Base-by-base conservation (phyloP, 371 early-diverging fungal genomes). In the Dichotomocladium elegans region DNA sequence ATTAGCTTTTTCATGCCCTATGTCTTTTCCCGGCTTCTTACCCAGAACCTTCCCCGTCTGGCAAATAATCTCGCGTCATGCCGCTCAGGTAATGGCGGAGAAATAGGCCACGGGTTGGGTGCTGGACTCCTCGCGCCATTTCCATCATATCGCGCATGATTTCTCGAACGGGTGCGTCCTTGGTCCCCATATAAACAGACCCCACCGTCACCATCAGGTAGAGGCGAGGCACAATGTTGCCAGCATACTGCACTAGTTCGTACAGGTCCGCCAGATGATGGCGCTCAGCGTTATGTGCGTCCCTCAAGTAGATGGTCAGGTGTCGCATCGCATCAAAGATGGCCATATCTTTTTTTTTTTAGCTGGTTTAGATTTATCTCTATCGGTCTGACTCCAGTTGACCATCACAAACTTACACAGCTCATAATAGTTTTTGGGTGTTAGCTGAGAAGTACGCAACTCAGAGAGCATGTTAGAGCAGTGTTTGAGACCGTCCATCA, bases 171-270 rank as follows among this genome's bases (percentile, higher is more conserved):
- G 96, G 96, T 6, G 95, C 81, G 49, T 87, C 87, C 14, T 72
- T 74, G 62, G 89, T 75, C 44, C 91, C 83, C 92, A 97, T 93
- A 64, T 92, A 95, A 8, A 89, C 93, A 14, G 92, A 79, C 24
- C 96, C 98, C 15, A 96, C 95, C 4, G 98, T 96, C 41, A 96
- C 90, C 97, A 98, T 96, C 28, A 98, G 74, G 61, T 96, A 98
- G 15, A 98, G 80, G 43, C 98, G 86, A 7, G 98, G 96, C 19
- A 98, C 89, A 48, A 96, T 94, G 77, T 88, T 94, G 35, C 93
- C 93, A 8, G 96, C 96, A 60, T 98, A 98, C 62, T 98, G 97
- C 1, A 96, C 96, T 42, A 98, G 81, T 60, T 96, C 97, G 70
- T 98, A 98, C 22, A 98, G 74, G 61, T 96, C 96, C 0, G 93